These are phyloP conservation scores for Dictyostelium brefeldianum DNA, from an alignment of 78 protist genomes.

Conservation along the genomic window DNA sequence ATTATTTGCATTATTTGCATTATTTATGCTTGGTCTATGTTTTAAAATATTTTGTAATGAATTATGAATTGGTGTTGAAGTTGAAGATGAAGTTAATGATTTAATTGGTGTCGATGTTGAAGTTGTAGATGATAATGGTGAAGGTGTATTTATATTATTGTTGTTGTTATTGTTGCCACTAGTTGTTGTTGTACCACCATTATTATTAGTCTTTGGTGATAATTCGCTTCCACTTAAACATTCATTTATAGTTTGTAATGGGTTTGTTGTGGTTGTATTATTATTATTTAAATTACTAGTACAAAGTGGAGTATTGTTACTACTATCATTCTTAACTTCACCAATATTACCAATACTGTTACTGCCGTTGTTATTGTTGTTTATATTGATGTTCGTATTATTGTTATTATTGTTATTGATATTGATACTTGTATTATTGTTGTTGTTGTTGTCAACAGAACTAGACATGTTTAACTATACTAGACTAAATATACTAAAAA, in stretches of 20 bases:
- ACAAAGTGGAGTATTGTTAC: not conserved
- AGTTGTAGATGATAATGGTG: not conserved
- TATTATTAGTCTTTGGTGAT: not conserved
- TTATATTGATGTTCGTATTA: not conserved
- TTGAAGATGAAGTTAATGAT: not conserved
- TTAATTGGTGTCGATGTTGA: not conserved
- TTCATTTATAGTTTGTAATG: constrained; percentile 1
- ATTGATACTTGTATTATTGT: not conserved
- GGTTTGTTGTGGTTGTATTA: not conserved
- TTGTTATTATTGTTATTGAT: not conserved
- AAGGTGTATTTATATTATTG: not conserved
- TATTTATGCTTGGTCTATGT: not conserved
- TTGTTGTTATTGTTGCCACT: not conserved
- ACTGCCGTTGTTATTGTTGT: not conserved
- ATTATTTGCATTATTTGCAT: not conserved
- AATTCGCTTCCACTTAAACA: not conserved
- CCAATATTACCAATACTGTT: not conserved
- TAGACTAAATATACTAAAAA: not conserved
- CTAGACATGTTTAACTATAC: not conserved
- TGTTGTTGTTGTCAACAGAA: not conserved
- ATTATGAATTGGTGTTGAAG: not conserved
- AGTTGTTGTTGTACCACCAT: not conserved
- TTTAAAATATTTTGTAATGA: not conserved
- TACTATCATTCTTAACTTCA: not conserved
- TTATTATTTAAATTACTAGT: no score